A percentile compares a stretch with the other conserved stretches of the same genome.
phyloP scores from a whole-genome alignment of 208 protist species.

The Chromosphaera perkinsii region DNA sequence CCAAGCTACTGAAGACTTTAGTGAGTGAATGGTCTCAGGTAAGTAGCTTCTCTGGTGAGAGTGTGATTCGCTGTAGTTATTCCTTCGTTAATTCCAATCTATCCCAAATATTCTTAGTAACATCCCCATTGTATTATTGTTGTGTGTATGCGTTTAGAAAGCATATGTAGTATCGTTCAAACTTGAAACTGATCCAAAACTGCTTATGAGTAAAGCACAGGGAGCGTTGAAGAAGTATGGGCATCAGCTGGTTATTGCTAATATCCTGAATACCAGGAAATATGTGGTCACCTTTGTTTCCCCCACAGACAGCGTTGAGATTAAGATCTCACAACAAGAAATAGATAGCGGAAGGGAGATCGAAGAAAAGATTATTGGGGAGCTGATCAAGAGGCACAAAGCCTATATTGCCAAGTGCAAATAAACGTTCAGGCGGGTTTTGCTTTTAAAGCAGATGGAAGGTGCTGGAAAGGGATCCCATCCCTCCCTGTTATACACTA shows the following conservation, averaged over 20 bases:
- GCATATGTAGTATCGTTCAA: no score
- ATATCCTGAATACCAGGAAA: conserved; percentile 6
- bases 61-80: no score
- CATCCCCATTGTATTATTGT: no score
- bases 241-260: neutral
- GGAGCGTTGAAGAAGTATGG: neutral
- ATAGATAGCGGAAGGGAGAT: neutral
- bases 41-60: no score
- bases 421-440: neutral
- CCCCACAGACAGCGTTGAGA: neutral
- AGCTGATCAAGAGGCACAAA: neutral
- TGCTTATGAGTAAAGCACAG: conserved; percentile 27
- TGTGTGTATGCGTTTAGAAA: no score
- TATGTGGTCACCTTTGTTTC: neutral
- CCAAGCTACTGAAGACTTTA: conserved; percentile 41
- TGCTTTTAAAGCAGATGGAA: no score
- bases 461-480: no score
- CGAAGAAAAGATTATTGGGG: neutral
- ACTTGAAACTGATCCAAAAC: conserved; percentile 45
- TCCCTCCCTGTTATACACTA: no score
- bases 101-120: no score
- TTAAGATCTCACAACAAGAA: neutral
- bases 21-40: conserved; percentile 39
- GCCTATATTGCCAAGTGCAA: neutral
- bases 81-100: no score